phyloP scores from a whole-genome alignment of 129 eudicot genomes.

The Pittosporum tobira region DNA sequence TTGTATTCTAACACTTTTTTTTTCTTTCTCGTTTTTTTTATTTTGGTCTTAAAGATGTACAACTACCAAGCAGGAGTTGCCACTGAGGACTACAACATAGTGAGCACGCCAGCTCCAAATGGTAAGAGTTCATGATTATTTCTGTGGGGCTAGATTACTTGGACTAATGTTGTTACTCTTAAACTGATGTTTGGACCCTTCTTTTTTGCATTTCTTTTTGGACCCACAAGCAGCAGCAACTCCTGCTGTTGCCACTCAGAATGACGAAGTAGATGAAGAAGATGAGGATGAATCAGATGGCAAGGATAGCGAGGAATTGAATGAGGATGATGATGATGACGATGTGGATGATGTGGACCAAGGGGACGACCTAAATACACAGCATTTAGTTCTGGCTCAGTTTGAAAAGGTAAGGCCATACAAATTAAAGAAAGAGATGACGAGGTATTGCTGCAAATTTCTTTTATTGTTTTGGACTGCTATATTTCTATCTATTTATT shows the following conservation, averaged over 20 bases:
- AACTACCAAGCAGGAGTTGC: background rate
- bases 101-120: constrained; percentile 8
- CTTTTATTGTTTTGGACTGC: too few relatives aligned
- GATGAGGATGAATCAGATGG: constrained; percentile 72
- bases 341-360: constrained; percentile 83
- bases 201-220: constrained; percentile 19
- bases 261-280: constrained; percentile 59
- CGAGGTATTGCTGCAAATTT: too few relatives aligned
- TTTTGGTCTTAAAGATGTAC: background rate
- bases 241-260: constrained; percentile 56
- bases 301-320: constrained; percentile 82
- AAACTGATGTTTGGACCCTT: constrained; percentile 16
- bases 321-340: constrained; percentile 85
- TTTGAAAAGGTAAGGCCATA: constrained; percentile 99
- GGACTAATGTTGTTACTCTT: background rate
- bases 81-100: constrained; percentile 8
- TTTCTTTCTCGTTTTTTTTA: too few relatives aligned
- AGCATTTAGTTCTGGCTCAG: constrained; percentile 78
- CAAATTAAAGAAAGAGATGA: too few relatives aligned
- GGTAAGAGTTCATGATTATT: background rate
- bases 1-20: too few relatives aligned
- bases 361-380: constrained; percentile 75
- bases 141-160: background rate
- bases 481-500: too few relatives aligned
- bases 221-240: constrained; percentile 87